A percentile compares a stretch with the other conserved stretches of the same genome.
Evolutionary conservation across 352 stramenopile genomes (phyloP).

Genomic region (Hyphochytrium catenoides): DNA sequence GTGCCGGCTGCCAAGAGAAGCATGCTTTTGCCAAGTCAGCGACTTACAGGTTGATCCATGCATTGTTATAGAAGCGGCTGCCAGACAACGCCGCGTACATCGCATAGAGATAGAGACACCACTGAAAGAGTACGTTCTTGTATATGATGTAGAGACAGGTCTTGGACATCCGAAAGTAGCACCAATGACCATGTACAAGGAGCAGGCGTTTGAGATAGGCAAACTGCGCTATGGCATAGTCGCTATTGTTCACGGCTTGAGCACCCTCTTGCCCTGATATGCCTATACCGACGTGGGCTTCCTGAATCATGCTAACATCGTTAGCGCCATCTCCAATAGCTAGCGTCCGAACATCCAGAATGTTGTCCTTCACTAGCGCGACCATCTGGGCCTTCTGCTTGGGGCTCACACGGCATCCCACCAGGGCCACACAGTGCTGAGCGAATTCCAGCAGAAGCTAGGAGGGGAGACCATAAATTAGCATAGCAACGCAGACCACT

Average conservation of each 20-base stretch:
- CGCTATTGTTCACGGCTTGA: slow-evolving; percentile 89
- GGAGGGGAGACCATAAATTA: no score
- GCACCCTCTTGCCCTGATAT: slow-evolving; percentile 89
- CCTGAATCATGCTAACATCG: slow-evolving; percentile 86
- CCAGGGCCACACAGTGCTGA: not conserved
- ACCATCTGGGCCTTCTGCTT: slow-evolving; percentile 53
- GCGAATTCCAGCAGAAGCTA: slow-evolving; percentile 30
- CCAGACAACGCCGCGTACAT: slow-evolving; percentile 37
- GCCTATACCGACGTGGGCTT: slow-evolving; percentile 75
- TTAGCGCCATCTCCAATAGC: slow-evolving; percentile 82
- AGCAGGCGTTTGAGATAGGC: slow-evolving; percentile 82
- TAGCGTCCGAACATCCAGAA: slow-evolving; percentile 42
- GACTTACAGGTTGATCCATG: slow-evolving; percentile 74
- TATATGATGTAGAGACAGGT: slow-evolving; percentile 95
- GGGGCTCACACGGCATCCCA: slow-evolving; percentile 4
- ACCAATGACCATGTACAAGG: slow-evolving; percentile 94
- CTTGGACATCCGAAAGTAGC: slow-evolving; percentile 88
- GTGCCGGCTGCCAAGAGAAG: no score
- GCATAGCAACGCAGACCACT: no score
- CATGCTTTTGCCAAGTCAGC: no score
- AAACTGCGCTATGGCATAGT: slow-evolving; percentile 98
- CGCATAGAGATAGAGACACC: slow-evolving; percentile 58
- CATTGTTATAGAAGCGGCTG: slow-evolving; percentile 61
- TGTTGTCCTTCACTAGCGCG: slow-evolving; percentile 49
- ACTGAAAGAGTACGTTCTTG: slow-evolving; percentile 86